Percentiles rank a stretch among this genome's conserved stretches.
These are phyloP conservation scores for Pistacia atlantica DNA, from an alignment of 345 rosid species.

Conservation along the genomic window DNA sequence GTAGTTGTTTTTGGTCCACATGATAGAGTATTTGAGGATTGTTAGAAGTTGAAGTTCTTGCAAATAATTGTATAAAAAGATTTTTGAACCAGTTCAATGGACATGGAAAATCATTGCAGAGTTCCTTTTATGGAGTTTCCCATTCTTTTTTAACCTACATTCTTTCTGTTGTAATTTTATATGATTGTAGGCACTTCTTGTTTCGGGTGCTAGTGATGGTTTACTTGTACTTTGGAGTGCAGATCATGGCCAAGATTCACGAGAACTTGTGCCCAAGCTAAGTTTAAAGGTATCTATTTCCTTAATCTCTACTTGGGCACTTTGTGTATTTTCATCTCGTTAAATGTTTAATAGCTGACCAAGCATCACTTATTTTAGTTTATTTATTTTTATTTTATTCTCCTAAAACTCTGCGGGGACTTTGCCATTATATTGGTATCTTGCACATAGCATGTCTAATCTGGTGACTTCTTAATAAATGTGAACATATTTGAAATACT, in stretches of 20 bases:
- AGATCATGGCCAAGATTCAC: slow-evolving; percentile 90
- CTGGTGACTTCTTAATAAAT: not conserved
- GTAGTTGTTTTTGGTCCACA: no score
- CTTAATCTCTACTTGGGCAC: not conserved
- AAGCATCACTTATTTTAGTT: not conserved
- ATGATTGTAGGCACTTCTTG: slow-evolving; percentile 84
- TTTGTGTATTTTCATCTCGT: slow-evolving; percentile 2
- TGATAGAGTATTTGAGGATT: not conserved
- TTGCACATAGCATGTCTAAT: not conserved
- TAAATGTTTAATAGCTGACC: not conserved
- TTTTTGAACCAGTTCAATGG: not conserved
- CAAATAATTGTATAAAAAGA: not conserved
- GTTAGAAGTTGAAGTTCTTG: not conserved
- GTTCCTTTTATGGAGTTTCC: not conserved
- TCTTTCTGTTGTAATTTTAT: slow-evolving; percentile 10
- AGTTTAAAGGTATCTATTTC: slow-evolving; percentile 72
- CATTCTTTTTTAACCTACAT: not conserved
- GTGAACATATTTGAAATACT: not conserved
- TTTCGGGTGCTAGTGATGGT: slow-evolving; percentile 97
- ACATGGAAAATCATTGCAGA: not conserved
- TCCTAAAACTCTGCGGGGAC: not conserved
- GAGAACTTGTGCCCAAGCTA: slow-evolving; percentile 97
- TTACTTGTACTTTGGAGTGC: slow-evolving; percentile 96
- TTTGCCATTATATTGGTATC: not conserved
- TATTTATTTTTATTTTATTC: not conserved